A percentile compares a stretch with the other conserved stretches of the same genome.
Conservation (phyloP, 2,329 filamentous ascomycete species). For the Pseudocercospora ulei region DNA sequence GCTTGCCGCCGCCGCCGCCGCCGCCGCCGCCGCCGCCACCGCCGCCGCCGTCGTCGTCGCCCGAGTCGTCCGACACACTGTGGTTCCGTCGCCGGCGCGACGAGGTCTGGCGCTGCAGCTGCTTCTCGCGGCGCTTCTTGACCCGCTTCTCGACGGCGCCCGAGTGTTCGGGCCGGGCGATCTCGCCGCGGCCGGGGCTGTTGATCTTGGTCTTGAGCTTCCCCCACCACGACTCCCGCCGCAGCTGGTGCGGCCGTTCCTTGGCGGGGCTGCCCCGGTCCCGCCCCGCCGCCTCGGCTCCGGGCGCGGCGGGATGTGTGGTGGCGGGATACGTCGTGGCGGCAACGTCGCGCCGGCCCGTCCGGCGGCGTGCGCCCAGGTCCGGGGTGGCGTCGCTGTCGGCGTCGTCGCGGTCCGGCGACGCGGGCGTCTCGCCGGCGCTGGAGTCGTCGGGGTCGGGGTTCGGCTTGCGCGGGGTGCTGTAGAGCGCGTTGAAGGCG, state of each 20-base stretch:
- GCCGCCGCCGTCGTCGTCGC: conserved; percentile 28
- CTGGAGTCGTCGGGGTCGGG: conserved; percentile 40
- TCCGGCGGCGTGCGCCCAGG: conserved; percentile 20
- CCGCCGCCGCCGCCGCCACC: conserved; percentile 29
- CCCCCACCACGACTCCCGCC: conserved; percentile 26
- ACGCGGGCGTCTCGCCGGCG: conserved; percentile 44
- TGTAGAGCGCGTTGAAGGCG: conserved; percentile 33
- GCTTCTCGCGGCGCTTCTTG: conserved; percentile 27
- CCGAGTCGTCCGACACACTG: conserved; percentile 31
- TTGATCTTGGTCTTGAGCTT: conserved; percentile 29
- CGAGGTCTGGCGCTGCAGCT: conserved; percentile 24
- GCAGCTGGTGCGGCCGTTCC: conserved; percentile 17
- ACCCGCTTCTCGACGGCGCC: conserved; percentile 36
- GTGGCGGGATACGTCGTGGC: conserved; percentile 3
- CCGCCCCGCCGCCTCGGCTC: conserved; percentile 23
- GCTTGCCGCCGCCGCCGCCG: conserved; percentile 23
- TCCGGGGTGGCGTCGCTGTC: conserved; percentile 31
- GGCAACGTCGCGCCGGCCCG: conserved; percentile 21
- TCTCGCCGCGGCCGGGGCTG: conserved; percentile 38
- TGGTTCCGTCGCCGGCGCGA: conserved; percentile 26
- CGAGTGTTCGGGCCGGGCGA: conserved; percentile 32
- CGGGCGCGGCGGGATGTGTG: conserved; percentile 15
- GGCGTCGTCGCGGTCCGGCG: conserved; percentile 34
- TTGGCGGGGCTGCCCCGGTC: conserved; percentile 29
- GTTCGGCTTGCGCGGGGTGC: conserved; percentile 34